phyloP scores from a whole-genome alignment of 2,329 filamentous ascomycete species.

The Arachnopeziza araneosa region DNA sequence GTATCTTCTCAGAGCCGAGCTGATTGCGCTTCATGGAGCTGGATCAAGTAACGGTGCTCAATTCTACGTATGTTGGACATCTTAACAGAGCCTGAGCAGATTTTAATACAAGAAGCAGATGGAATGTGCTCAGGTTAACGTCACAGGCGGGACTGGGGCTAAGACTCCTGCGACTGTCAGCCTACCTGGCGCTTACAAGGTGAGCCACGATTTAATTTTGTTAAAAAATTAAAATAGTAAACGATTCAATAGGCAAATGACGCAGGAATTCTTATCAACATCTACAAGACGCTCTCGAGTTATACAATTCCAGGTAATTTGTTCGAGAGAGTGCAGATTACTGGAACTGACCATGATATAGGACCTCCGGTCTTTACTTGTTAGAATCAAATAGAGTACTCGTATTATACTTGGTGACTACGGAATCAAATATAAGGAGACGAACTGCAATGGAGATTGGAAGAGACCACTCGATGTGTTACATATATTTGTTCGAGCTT shows the following conservation, averaged over 20 bases:
- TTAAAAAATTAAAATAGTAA: background rate
- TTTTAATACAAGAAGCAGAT: conserved; percentile 23
- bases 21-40: conserved; percentile 53
- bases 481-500: too few species aligned
- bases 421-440: background rate
- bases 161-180: conserved; percentile 19
- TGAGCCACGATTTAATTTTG: conserved; percentile 12
- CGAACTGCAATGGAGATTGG: too few species aligned
- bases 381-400: background rate
- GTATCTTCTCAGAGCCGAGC: conserved; percentile 55
- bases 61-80: conserved; percentile 48
- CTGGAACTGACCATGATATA: background rate
- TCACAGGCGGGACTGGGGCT: conserved; percentile 34
- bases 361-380: conserved; percentile 1
- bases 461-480: too few species aligned
- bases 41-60: conserved; percentile 37
- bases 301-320: conserved; percentile 33
- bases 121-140: conserved; percentile 44
- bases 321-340: background rate
- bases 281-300: conserved; percentile 32
- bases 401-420: background rate
- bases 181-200: conserved; percentile 22
- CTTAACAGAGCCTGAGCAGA: conserved; percentile 34
- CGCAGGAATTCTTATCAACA: conserved; percentile 44
- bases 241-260: conserved; percentile 32